phyloP scores from a whole-genome alignment of 2,329 filamentous ascomycete genomes.

The Sporothrix inflata region DNA sequence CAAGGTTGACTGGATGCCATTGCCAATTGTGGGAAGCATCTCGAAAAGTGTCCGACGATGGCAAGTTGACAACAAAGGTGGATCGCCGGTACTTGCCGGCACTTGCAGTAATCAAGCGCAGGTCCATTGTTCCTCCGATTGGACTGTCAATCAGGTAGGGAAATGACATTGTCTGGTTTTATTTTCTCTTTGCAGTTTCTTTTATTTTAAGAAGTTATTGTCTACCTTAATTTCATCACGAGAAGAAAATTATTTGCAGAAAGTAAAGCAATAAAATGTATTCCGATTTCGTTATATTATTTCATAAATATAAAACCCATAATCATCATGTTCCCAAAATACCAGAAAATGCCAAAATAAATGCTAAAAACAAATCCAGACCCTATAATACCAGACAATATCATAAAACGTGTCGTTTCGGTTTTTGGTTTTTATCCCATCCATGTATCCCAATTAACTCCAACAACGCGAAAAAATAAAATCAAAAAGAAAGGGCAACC shows the following conservation, averaged over 20 bases:
- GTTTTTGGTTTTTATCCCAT: constrained; percentile 19
- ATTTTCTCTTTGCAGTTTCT: neutral
- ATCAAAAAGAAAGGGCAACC: neutral
- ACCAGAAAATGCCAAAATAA: constrained; percentile 16
- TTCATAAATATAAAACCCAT: neutral
- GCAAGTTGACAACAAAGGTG: neutral
- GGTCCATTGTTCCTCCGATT: neutral
- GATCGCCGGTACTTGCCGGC: neutral
- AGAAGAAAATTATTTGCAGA: neutral
- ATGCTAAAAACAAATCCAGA: constrained; percentile 1
- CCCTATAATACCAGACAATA: neutral
- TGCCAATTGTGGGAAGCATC: neutral
- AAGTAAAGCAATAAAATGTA: neutral
- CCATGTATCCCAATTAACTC: neutral
- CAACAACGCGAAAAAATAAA: neutral
- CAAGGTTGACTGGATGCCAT: neutral
- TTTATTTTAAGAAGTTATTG: neutral
- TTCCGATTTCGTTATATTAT: neutral
- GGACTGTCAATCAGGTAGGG: neutral
- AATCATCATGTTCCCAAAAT: constrained; percentile 5
- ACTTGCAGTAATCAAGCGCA: neutral
- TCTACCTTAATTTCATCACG: neutral
- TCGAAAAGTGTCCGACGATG: neutral
- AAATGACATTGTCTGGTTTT: neutral
- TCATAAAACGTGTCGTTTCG: constrained; percentile 21